Evolutionary conservation across 345 rosid genomes (phyloP).

Genomic region (Aquilaria yunnanensis): DNA sequence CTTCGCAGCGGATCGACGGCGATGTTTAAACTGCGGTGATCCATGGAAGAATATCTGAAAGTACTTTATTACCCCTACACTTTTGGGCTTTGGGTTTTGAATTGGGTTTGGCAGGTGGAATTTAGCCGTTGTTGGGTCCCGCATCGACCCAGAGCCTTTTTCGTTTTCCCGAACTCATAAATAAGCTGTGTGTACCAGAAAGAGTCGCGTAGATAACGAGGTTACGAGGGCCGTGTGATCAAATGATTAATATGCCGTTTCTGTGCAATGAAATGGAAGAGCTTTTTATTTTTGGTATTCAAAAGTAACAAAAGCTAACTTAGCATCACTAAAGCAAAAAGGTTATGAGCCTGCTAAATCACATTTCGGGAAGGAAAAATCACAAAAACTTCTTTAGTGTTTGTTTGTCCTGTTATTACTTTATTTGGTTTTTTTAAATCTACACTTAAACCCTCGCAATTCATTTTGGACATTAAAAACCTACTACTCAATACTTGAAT

Average conservation of each 20-base stretch:
- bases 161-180: not conserved
- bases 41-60: not conserved
- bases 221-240: too few species aligned
- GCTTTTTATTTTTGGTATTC: not conserved
- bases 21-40: slow-evolving; percentile 35
- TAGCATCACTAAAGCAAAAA: not conserved
- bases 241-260: not conserved
- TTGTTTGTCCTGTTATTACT: too few species aligned
- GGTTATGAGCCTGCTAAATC: too few species aligned
- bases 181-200: too few species aligned
- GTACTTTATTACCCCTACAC: slow-evolving; percentile 11
- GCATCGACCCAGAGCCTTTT: not conserved
- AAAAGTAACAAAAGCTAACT: not conserved
- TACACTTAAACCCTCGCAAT: too few species aligned
- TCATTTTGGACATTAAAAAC: too few species aligned
- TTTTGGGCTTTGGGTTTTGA: not conserved
- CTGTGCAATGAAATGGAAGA: not conserved
- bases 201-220: too few species aligned
- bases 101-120: not conserved
- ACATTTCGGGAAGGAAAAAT: too few species aligned
- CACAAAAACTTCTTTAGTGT: too few species aligned
- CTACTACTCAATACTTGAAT: too few species aligned
- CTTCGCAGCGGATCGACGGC: slow-evolving; percentile 35
- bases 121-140: not conserved
- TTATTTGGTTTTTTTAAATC: too few species aligned